Conservation (phyloP, 2,329 filamentous ascomycete genomes). For the Berkeleyomyces rouxiae region DNA sequence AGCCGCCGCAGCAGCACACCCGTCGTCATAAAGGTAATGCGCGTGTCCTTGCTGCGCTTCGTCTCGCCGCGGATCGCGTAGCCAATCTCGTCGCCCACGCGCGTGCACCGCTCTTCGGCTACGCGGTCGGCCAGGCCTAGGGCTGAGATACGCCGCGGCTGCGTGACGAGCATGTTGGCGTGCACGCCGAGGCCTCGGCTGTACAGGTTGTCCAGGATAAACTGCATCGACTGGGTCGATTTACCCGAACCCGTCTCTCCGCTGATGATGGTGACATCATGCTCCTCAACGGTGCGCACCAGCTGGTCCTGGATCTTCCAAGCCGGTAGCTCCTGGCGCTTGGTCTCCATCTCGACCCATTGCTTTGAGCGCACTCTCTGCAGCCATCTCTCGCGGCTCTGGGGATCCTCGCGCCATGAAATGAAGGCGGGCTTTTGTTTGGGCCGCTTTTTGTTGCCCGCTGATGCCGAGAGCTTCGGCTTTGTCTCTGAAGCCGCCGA, state of each 20-base stretch:
- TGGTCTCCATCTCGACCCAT: constrained; percentile 54
- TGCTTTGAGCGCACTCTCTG: constrained; percentile 42
- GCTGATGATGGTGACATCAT: constrained; percentile 65
- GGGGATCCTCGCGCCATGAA: constrained; percentile 26
- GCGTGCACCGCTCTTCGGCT: constrained; percentile 71
- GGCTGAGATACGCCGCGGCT: constrained; percentile 86
- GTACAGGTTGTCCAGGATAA: constrained; percentile 84
- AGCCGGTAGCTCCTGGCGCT: constrained; percentile 62
- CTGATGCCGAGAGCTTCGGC: constrained; percentile 11
- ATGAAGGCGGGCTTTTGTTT: constrained; percentile 8
- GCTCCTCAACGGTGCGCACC: constrained; percentile 53
- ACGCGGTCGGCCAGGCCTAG: constrained; percentile 88
- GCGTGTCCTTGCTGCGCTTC: constrained; percentile 55
- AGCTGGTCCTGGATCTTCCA: constrained; percentile 71
- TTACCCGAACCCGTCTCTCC: constrained; percentile 22
- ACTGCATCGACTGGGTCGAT: constrained; percentile 70
- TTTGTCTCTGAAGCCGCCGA: constrained; percentile 45
- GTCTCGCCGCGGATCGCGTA: constrained; percentile 87
- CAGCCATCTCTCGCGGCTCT: constrained; percentile 47
- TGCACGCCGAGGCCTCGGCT: constrained; percentile 53
- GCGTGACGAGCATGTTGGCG: constrained; percentile 87
- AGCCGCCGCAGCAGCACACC: constrained; percentile 79
- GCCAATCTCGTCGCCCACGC: constrained; percentile 74
- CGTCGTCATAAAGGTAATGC: constrained; percentile 90
- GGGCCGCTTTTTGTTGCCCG: constrained; percentile 17